A percentile compares a stretch with the other conserved stretches of the same genome.
phyloP scores from a whole-genome alignment of 176 grass and related monocot species.

The Elymus sibiricus region DNA sequence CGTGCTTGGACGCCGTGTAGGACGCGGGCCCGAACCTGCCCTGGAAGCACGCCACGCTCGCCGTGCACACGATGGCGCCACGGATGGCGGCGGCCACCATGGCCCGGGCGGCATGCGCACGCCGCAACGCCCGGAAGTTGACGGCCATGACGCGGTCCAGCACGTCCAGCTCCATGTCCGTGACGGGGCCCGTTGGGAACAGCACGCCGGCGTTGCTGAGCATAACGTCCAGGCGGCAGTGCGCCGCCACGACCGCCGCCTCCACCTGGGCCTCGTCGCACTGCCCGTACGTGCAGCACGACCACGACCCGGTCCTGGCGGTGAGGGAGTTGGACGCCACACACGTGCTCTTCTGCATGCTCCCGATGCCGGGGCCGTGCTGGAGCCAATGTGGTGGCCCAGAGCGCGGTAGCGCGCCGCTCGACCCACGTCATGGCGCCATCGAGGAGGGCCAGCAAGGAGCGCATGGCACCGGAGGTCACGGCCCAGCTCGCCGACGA shows the following conservation, averaged over 20 bases:
- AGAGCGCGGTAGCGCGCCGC: too few relatives aligned
- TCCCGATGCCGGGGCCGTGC: too few relatives aligned
- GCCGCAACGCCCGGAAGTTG: conserved; percentile 62
- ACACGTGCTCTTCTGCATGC: too few relatives aligned
- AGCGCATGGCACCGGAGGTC: too few relatives aligned
- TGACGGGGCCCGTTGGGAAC: conserved; percentile 29
- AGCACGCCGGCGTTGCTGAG: conserved; percentile 76
- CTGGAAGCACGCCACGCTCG: conserved; percentile 50
- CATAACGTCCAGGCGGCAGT: conserved; percentile 75
- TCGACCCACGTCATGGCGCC: too few relatives aligned
- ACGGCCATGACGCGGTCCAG: conserved; percentile 71
- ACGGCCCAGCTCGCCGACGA: too few relatives aligned
- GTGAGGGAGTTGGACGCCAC: too few relatives aligned
- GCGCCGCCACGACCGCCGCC: conserved; percentile 25
- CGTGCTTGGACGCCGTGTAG: conserved; percentile 83
- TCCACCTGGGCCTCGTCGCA: conserved; percentile 76
- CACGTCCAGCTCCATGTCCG: conserved; percentile 47
- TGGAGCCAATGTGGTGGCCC: too few relatives aligned
- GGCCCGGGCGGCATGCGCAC: conserved; percentile 58
- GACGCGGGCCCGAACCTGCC: conserved; percentile 56
- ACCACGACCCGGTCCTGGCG: too few relatives aligned
- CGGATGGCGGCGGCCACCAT: conserved; percentile 39
- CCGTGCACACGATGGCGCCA: conserved; percentile 74
- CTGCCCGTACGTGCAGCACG: conserved; percentile 53
- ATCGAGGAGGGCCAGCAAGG: too few relatives aligned